Percentiles rank a stretch among this genome's conserved stretches.
Conservation (phyloP, 73 alveolate genomes). For the Symbiodinium pilosum region DNA sequence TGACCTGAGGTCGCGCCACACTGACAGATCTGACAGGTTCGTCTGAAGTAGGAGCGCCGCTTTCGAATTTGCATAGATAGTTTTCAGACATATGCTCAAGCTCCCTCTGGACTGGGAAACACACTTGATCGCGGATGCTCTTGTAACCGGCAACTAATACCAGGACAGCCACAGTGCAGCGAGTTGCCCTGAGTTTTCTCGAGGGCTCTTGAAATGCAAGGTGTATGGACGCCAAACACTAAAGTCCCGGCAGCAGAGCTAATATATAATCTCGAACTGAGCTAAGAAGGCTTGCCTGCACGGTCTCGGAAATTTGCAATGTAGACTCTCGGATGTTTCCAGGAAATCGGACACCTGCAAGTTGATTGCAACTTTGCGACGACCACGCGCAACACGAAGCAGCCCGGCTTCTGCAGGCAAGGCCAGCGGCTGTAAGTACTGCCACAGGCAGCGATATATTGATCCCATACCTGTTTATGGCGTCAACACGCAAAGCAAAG, state of each 20-base stretch:
- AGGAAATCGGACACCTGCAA: constrained; percentile 12
- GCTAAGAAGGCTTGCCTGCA: too few species aligned
- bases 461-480: constrained; percentile 93
- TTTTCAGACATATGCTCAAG: too few species aligned
- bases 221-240: too few species aligned
- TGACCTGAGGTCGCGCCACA: constrained; percentile 36
- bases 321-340: constrained; percentile 4
- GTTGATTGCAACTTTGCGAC: background rate
- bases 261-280: too few species aligned
- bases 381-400: background rate
- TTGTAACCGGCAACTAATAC: constrained; percentile 43
- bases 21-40: too few species aligned
- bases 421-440: constrained; percentile 12
- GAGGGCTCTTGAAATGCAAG: background rate
- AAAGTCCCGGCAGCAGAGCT: too few species aligned
- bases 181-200: constrained; percentile 19
- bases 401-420: constrained; percentile 13
- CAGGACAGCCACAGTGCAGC: constrained; percentile 56
- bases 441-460: constrained; percentile 50
- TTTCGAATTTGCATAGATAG: too few species aligned
- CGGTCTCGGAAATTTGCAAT: constrained; percentile 36
- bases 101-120: background rate
- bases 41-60: too few species aligned
- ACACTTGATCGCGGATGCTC: constrained; percentile 46
- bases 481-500: too few species aligned